Conservation (phyloP, 2,329 filamentous ascomycete species). For the Magnaporthales sp. region DNA sequence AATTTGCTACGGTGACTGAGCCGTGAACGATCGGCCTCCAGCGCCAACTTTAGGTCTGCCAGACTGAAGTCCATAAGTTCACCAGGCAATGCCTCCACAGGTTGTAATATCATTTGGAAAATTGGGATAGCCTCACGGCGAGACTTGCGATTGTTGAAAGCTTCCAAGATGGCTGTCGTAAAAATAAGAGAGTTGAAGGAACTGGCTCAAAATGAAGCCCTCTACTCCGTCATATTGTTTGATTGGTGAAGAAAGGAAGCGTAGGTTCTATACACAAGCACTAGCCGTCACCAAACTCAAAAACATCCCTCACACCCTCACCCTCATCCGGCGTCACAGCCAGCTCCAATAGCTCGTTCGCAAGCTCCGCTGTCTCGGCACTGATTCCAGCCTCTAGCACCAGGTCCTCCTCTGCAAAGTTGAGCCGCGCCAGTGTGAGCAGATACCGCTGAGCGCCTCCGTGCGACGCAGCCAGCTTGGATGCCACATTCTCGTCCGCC, state of each 20-base stretch:
- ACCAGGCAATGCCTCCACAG: neutral
- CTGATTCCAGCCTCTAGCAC: conserved; percentile 71
- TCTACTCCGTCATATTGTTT: neutral
- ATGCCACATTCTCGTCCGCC: conserved; percentile 49
- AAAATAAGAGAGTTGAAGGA: neutral
- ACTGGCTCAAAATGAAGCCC: no score
- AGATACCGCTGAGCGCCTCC: conserved; percentile 77
- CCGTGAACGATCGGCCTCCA: neutral
- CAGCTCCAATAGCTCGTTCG: conserved; percentile 73
- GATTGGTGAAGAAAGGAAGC: neutral
- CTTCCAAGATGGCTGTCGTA: neutral
- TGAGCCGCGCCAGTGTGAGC: conserved; percentile 71
- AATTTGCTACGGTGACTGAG: neutral
- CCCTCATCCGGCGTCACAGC: conserved; percentile 68
- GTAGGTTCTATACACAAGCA: neutral
- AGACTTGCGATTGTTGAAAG: neutral
- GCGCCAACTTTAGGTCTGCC: neutral
- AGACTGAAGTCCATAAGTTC: neutral
- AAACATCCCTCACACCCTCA: conserved; percentile 16
- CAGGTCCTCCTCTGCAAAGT: conserved; percentile 70
- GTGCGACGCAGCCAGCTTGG: conserved; percentile 60
- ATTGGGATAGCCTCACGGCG: neutral
- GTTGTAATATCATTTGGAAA: neutral
- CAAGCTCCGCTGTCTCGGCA: conserved; percentile 69
- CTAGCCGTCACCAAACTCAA: conserved; percentile 1